Percentiles rank a stretch among this genome's conserved stretches.
Evolutionary conservation across 768 basidiomycete species (phyloP).

Genomic region (Kwoniella europaea): DNA sequence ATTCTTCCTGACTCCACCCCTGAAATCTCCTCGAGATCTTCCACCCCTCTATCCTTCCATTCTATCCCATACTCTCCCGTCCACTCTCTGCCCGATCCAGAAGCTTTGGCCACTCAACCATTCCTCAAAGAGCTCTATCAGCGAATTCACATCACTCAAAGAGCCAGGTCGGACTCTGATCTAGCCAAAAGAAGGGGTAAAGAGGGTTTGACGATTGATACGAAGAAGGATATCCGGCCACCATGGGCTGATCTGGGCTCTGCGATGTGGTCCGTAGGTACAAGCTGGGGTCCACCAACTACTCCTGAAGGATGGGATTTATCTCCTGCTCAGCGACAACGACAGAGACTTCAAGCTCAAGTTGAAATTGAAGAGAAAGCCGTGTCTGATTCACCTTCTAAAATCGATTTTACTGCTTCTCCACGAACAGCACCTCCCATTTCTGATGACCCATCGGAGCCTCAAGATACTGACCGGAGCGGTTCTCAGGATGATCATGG

Average conservation of each 20-base stretch:
- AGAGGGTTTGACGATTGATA: constrained; percentile 11
- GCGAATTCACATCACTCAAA: background rate
- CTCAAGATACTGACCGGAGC: background rate
- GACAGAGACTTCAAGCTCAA: background rate
- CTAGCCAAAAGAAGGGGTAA: constrained; percentile 5
- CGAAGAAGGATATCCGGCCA: background rate
- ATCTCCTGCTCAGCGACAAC: background rate
- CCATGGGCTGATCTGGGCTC: constrained; percentile 13
- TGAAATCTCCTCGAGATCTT: constrained; percentile 3
- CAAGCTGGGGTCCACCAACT: constrained; percentile 7
- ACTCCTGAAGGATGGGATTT: constrained; percentile 14
- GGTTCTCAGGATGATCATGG: background rate
- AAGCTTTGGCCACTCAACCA: constrained; percentile 10
- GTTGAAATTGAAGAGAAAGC: no score
- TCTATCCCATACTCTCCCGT: constrained; percentile 12
- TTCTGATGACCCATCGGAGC: background rate
- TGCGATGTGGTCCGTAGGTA: constrained; percentile 15
- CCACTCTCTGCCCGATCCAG: background rate
- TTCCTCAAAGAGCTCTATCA: constrained; percentile 11
- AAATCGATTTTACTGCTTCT: background rate
- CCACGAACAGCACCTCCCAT: background rate
- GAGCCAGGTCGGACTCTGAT: background rate
- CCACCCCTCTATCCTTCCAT: constrained; percentile 6
- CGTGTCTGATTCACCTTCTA: no score
- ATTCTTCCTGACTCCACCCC: background rate